Base-by-base conservation (phyloP, 2,329 filamentous ascomycete species). In the Periconia sp. region DNA sequence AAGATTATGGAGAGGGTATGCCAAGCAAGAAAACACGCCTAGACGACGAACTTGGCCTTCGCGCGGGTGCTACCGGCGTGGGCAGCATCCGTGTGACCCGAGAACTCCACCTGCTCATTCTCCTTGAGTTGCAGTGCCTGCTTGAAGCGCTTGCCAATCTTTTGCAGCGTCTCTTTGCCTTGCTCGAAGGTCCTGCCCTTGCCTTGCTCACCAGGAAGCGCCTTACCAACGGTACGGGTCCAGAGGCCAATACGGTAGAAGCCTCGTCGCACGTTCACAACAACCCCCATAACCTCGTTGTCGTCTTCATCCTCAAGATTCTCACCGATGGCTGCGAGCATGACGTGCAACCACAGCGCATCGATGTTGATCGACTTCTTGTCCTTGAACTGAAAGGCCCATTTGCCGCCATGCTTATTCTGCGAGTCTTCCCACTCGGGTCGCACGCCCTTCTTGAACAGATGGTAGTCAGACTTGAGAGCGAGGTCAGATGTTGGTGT, bases 381-480 rank as follows among this genome's bases (percentile, higher is more conserved):
- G 62, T 96, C 90, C 80, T 95, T 95, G 85, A 96, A 96, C 66
- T 89, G 87, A 78, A 95, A 97, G 18, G 92, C 92, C 94, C 94
- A 99, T 77, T 96, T 96, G 75, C 94, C 94, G 61, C 94, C 94
- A 72, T 97, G 91, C 83, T 97, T 99, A 80, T 99, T 99, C 78
- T 97, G 91, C 18, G 84, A 81, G 71, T 99, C 94, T 75, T 99
- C 94, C 94, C 94, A 99, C 76, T 99, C 95, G 24, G 94, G 94
- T 54, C 94, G 89, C 52, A 99, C 89, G 56, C 92, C 92, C 63
- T 87, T 87, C 81, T 99, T 99, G 87, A 99, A 99, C 31, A 99
- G 88, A 70, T 99, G 95, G 78, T 99, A 99, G 73, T 99, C 94
- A 68, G 94, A 96, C 80, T 99, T 99, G 68, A 95, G 85, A 31